Evolutionary conservation across 2,329 filamentous ascomycete genomes (phyloP), one percentile per base, ranked within the genome.

Genomic region (Fusarium nematophilum): DNA sequence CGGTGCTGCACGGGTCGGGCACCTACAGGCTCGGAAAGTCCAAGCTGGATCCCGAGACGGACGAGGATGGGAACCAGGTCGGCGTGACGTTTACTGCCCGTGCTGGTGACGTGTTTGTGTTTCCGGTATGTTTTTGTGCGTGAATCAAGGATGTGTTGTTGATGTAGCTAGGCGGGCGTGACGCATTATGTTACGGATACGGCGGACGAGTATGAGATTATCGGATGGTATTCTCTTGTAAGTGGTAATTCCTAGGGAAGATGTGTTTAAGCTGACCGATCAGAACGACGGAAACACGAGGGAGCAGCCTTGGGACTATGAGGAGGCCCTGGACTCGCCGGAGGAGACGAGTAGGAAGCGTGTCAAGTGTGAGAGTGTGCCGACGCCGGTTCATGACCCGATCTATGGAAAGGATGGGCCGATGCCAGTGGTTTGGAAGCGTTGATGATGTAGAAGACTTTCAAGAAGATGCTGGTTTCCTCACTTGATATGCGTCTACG

Each of bases 401-500:
- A 46, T 46, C 9, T 46, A 46, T n/a, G 43, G 43, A 9, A 46
- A 37, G 14, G 43, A 46, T 17, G 43, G 43, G 13, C 31, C 43
- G 9, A 46, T 37, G 31, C 43, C 43, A 11, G 18, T 9, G 9
- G 17, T 37, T 8, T 46, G 43, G 43, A 46, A 37, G n/a, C 30
- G n/a, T n/a, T n/a, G n/a, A n/a, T n/a, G n/a, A n/a, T n/a, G n/a
- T n/a, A n/a, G n/a, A n/a, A n/a, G n/a, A n/a, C n/a, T n/a, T n/a
- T n/a, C n/a, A n/a, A n/a, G n/a, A n/a, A n/a, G n/a, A n/a, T n/a
- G n/a, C n/a, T n/a, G n/a, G n/a, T n/a, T n/a, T n/a, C n/a, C n/a
- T n/a, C n/a, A n/a, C n/a, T n/a, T n/a, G n/a, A n/a, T n/a, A n/a
- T n/a, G n/a, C n/a, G n/a, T n/a, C n/a, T n/a, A n/a, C n/a, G n/a